Evolutionary conservation across 768 basidiomycete species (phyloP).

Genomic region (Tylopilus felleus): DNA sequence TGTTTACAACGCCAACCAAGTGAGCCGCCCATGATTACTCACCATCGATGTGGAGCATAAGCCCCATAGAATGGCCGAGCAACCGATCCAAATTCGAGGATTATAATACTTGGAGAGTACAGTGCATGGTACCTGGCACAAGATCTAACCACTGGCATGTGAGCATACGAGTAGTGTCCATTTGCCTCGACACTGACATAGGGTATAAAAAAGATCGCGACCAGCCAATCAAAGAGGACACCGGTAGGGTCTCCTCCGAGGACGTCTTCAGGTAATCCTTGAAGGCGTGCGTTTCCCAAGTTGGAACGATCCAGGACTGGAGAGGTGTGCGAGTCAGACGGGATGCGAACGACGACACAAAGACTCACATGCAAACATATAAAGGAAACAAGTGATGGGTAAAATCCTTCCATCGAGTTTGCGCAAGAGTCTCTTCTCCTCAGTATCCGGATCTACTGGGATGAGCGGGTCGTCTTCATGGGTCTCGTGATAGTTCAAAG

Average conservation of each 20-base stretch:
- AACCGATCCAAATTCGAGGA: slow-evolving; percentile 70
- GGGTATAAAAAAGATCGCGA: slow-evolving; percentile 75
- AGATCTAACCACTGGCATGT: slow-evolving; percentile 42
- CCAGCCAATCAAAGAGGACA: slow-evolving; percentile 72
- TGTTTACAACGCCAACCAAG: neutral
- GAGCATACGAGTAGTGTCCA: neutral
- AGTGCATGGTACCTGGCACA: slow-evolving; percentile 68
- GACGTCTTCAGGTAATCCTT: slow-evolving; percentile 61
- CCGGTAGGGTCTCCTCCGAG: slow-evolving; percentile 70
- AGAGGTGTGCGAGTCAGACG: neutral
- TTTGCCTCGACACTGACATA: slow-evolving; percentile 47
- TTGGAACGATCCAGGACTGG: slow-evolving; percentile 70
- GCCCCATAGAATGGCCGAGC: slow-evolving; percentile 70
- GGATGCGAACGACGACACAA: neutral
- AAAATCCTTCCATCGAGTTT: slow-evolving; percentile 68
- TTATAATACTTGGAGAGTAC: slow-evolving; percentile 63
- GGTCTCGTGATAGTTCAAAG: neutral
- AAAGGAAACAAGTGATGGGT: slow-evolving; percentile 69
- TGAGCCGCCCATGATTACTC: neutral
- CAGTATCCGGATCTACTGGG: slow-evolving; percentile 19
- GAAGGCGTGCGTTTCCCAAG: slow-evolving; percentile 74
- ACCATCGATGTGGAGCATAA: slow-evolving; percentile 71
- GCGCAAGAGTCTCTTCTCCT: slow-evolving; percentile 54
- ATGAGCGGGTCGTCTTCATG: slow-evolving; percentile 21
- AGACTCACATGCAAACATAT: slow-evolving; percentile 70